Evolutionary conservation across 1,284 basidiomycete genomes (phyloP), one percentile per base, ranked within the genome.

Genomic region (Neonothopanus nambi): DNA sequence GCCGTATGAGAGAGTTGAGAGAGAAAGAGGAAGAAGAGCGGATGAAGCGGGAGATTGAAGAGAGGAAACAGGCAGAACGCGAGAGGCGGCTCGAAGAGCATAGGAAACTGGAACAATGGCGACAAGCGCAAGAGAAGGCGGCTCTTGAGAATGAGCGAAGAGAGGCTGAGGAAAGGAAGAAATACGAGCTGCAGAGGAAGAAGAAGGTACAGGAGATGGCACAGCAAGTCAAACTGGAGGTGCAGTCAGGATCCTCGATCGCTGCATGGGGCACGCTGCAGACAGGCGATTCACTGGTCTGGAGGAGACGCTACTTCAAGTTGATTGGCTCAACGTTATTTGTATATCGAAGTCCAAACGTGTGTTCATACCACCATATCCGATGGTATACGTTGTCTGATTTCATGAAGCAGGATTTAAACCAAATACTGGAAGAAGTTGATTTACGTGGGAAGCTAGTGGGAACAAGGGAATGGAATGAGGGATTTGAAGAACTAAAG

Each of bases 401-500:
- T 46, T 23, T 28, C 37, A 42, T 20, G 37, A n/a, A 47, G 9
- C 55, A 85, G 82, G 81, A 85, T 52, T 66, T 71, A 17, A 65
- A 68, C 12, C 71, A 71, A 49, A 66, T 75, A 0, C 53, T 84
- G 40, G 83, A 87, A 39, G 68, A 76, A 26, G 55, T 86, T 17
- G 64, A 75, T 6, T 65, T 89, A 30, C 70, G 75, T 2, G 76
- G 72, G 13, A 63, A 71, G 15, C 65, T 86, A 7, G 67, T 68
- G 39, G 77, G 68, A 8, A 63, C 87, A 51, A 74, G 76, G 49
- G 88, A 90, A 61, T 87, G 84, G 79, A 74, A 80, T 52, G 84
- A 89, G 53, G 87, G 87, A 1, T 87, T 81, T 56, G 88, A 89
- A 57, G 85, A 89, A 48, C 68, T 90, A 21, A 78, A 85, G 64